A percentile compares a stretch with the other conserved stretches of the same genome.
Evolutionary conservation across 2,329 filamentous ascomycete genomes (phyloP).

Genomic region (Penicillium sp.): DNA sequence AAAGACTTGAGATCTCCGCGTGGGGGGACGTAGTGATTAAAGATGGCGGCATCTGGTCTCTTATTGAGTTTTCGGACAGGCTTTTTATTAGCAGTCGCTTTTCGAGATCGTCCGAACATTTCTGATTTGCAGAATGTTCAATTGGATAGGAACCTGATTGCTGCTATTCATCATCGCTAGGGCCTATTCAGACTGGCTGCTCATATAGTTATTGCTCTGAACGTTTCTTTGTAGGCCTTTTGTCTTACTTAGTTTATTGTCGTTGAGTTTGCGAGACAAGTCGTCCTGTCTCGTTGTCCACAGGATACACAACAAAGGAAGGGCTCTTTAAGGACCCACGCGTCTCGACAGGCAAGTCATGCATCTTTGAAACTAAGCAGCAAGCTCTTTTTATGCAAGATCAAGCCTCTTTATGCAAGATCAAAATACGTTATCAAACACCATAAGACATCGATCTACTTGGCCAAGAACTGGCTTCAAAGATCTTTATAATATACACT

Average conservation of each 20-base stretch:
- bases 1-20: background rate
- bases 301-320: background rate
- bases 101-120: background rate
- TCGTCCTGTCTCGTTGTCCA: background rate
- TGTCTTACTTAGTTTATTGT: background rate
- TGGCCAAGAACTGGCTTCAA: background rate
- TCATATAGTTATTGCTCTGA: background rate
- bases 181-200: background rate
- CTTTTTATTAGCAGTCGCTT: background rate
- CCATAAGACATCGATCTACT: background rate
- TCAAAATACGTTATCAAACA: background rate
- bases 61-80: background rate
- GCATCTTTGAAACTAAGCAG: background rate
- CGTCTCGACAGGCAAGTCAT: too few relatives aligned
- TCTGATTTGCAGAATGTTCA: background rate
- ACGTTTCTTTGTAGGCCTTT: background rate
- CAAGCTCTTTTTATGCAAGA: background rate
- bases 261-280: background rate
- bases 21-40: background rate
- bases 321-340: background rate
- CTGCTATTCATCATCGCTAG: background rate
- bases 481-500: slow-evolving; percentile 27
- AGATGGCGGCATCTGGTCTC: background rate
- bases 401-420: too few relatives aligned
- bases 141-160: background rate